Conservation (phyloP, 1,284 basidiomycete genomes). For the Entoloma clypeatum region DNA sequence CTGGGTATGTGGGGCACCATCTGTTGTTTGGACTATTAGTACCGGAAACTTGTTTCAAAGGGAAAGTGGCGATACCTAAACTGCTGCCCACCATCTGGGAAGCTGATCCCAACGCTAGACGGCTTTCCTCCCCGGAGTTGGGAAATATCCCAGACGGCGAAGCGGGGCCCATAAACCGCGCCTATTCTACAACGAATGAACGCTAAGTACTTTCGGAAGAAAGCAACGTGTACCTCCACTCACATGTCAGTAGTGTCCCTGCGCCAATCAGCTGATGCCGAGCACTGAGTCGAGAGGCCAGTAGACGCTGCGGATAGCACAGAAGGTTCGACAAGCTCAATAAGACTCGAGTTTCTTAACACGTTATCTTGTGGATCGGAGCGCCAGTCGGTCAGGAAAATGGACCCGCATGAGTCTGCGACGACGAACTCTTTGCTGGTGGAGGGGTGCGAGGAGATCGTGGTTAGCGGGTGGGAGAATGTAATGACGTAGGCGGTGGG, state of each 20-base stretch:
- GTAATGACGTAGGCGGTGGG: conserved; percentile 72
- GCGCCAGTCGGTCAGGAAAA: conserved; percentile 77
- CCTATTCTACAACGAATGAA: conserved; percentile 56
- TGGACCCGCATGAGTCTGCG: conserved; percentile 65
- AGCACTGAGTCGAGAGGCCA: conserved; percentile 44
- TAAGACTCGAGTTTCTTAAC: conserved; percentile 56
- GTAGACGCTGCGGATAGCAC: conserved; percentile 51
- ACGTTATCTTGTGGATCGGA: conserved; percentile 57
- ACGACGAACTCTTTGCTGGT: conserved; percentile 75
- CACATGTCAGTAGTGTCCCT: conserved; percentile 67
- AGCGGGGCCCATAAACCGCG: conserved; percentile 63
- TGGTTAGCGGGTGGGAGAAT: conserved; percentile 64
- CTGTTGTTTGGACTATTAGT: conserved; percentile 32
- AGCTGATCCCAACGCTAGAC: conserved; percentile 50
- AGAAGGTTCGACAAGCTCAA: conserved; percentile 70
- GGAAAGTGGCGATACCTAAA: conserved; percentile 51
- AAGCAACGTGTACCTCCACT: conserved; percentile 21
- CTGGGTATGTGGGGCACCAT: conserved; percentile 72
- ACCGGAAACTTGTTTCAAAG: conserved; percentile 5
- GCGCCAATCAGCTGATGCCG: conserved; percentile 65
- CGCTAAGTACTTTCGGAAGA: conserved; percentile 1
- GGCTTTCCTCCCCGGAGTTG: conserved; percentile 72
- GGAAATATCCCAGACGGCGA: conserved; percentile 71
- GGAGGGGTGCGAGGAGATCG: conserved; percentile 66
- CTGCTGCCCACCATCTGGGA: conserved; percentile 59